Evolutionary conservation across 106 monocot genomes (phyloP), one percentile per base, ranked within the genome.

Genomic region (Triglochin maritima): DNA sequence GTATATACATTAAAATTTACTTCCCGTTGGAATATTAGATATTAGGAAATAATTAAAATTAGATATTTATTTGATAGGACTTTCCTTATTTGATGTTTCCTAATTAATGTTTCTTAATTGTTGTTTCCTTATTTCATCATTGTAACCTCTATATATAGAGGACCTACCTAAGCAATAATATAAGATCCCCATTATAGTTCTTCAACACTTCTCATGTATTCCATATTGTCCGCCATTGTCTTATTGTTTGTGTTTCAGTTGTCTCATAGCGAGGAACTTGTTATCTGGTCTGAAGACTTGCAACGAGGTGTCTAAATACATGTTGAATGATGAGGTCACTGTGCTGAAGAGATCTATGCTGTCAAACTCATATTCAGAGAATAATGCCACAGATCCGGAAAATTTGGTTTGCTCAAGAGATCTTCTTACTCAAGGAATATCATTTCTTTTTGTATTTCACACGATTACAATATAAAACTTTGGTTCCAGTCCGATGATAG

Each of bases 211-310:
- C 55, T 2, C 14, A 55, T 9, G 4, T 12, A 55, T 55, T 9
- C 10, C 14, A 29, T 29, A 29, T 29, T 29, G 29, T 29, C 29
- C 29, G 29, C 29, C 29, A 29, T 17, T 45, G 48, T 69, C 57
- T 48, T 45, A 68, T 29, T 69, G 49, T 72, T n/a, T 17, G n/a
- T 46, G 62, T 12, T 81, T 67, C 85, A 98, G 98, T 81, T 98
- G 98, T 69, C 86, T 98, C 47, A 92, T 98, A 52, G 88, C 98
- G 11, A 86, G 98, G 76, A 98, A 98, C 69, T 64, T 98, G 56
- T 84, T 98, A 63, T 76, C 84, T 80, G 98, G 98, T 17, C 67
- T 98, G 79, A 98, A 92, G 74, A 84, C 98, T 51, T 98, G 98
- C 68, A 47, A 73, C 46, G 98, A 98, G 60, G 88, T 98, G 52